Percentiles rank a stretch among this genome's conserved stretches.
phyloP scores from a whole-genome alignment of 108 stramenopile species.

The Nannochloropsis gaditana region DNA sequence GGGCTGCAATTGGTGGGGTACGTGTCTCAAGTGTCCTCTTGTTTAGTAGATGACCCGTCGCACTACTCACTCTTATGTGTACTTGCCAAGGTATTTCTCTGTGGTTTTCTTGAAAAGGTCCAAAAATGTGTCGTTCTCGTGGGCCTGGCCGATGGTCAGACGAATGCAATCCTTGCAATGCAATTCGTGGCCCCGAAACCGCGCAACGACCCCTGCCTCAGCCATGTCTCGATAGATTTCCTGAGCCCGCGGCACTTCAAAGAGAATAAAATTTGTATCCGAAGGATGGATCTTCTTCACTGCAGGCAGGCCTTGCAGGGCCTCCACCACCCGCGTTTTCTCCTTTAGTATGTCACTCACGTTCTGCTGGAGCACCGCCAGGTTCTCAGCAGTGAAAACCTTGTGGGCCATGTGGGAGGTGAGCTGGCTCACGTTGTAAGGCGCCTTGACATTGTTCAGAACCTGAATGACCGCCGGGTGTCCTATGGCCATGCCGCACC shows the following conservation, averaged over 20 bases:
- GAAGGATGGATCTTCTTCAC: constrained; percentile 64
- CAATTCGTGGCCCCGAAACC: constrained; percentile 83
- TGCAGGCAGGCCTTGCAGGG: constrained; percentile 63
- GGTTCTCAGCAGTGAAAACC: constrained; percentile 56
- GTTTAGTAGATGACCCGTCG: not conserved
- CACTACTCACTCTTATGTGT: not conserved
- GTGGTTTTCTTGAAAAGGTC: constrained; percentile 48
- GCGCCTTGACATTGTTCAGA: constrained; percentile 94
- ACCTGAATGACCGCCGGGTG: constrained; percentile 74
- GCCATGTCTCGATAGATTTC: constrained; percentile 85
- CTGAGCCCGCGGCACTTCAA: constrained; percentile 66
- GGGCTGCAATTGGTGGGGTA: too few species aligned
- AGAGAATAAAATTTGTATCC: constrained; percentile 84
- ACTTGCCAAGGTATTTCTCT: not conserved
- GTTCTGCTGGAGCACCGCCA: constrained; percentile 57
- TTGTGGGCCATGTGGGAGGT: constrained; percentile 72
- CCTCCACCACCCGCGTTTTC: constrained; percentile 57
- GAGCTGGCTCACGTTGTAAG: constrained; percentile 85
- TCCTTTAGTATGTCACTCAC: constrained; percentile 60
- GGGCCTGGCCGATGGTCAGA: constrained; percentile 75
- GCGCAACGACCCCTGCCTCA: constrained; percentile 72
- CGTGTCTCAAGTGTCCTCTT: too few species aligned
- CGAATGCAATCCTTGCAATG: constrained; percentile 87
- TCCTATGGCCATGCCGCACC: constrained; percentile 86
- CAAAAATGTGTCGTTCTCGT: constrained; percentile 75